phyloP scores from a whole-genome alignment of 78 protist species.

The Andalucia godoyi region DNA sequence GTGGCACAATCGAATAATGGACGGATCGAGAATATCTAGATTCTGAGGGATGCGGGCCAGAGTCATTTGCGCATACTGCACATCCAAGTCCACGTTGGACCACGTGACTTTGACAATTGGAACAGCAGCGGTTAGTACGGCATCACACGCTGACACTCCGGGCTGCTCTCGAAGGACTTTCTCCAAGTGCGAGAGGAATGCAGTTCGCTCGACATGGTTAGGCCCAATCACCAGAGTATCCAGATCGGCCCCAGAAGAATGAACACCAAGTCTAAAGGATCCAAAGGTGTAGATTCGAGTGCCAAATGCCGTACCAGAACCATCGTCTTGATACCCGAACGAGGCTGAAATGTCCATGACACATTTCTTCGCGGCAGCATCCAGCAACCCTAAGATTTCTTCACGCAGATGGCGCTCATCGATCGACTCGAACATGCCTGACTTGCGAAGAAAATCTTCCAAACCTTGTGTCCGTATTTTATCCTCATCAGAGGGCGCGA shows the following conservation, averaged over 20 bases:
- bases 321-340: too few species aligned
- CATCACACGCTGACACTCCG: constrained; percentile 39
- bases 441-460: too few species aligned
- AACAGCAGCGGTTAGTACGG: constrained; percentile 77
- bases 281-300: constrained; percentile 85
- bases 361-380: too few species aligned
- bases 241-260: constrained; percentile 80
- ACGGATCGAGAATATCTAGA: constrained; percentile 43
- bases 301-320: constrained; percentile 5
- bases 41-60: constrained; percentile 40
- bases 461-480: too few species aligned
- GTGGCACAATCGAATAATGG: constrained; percentile 49
- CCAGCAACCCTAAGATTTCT: too few species aligned
- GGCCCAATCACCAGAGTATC: constrained; percentile 89
- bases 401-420: too few species aligned
- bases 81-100: constrained; percentile 76
- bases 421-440: too few species aligned
- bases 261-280: constrained; percentile 91
- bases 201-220: constrained; percentile 28
- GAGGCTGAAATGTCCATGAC: too few species aligned
- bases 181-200: constrained; percentile 13
- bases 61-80: constrained; percentile 66
- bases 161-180: constrained; percentile 40
- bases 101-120: constrained; percentile 85
- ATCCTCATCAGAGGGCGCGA: too few species aligned